Evolutionary conservation across 306 rosid genomes (phyloP), one percentile per base, ranked within the genome.

Genomic region (Cotoneaster glaucophyllus): DNA sequence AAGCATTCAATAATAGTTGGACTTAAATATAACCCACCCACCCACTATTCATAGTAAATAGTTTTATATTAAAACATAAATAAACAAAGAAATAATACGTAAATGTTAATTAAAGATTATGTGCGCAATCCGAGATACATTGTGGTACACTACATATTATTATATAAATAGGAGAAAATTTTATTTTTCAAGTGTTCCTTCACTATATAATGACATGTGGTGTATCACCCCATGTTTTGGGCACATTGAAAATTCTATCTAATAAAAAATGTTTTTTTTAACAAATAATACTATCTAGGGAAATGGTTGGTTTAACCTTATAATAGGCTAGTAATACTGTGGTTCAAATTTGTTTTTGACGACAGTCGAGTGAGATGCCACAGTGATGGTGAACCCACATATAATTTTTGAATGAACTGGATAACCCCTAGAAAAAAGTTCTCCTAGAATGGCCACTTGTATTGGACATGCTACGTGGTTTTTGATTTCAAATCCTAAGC

Each of bases 301-400:
- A 37, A 2, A 34, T 6, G 0, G 0, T 7, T 0, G 0, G 41
- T 37, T 37, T 37, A 37, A 0, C 2, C 9, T 37, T 2, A 37
- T 2, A 37, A 7, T 37, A 0, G 0, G 0, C 0, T 7, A 37
- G 0, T 0, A 37, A 7, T 37, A 37, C 7, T 37, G 0, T 7
- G 0, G 0, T 1, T 37, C 41, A 6, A 34, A 34, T 1, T 34
- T 0, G 2, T 1, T 0, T 34, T 37, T 37, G 0, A 0, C 2
- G 2, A 7, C 9, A 37, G 7, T 37, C 10, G 2, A 37, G 7
- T 37, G 10, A 37, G 41, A 0, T 37, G 10, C 8, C 8, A 28
- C 0, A 1, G 2, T 6, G 8, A 34, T 6, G 9, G 10, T 7
- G 41, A 37, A 1, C 41, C 29, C 41, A 37, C 41, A 37, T 34